Percentiles rank a stretch among this genome's conserved stretches.
Evolutionary conservation across 2,329 filamentous ascomycete genomes (phyloP).

Genomic region (Dendryphion nanum): DNA sequence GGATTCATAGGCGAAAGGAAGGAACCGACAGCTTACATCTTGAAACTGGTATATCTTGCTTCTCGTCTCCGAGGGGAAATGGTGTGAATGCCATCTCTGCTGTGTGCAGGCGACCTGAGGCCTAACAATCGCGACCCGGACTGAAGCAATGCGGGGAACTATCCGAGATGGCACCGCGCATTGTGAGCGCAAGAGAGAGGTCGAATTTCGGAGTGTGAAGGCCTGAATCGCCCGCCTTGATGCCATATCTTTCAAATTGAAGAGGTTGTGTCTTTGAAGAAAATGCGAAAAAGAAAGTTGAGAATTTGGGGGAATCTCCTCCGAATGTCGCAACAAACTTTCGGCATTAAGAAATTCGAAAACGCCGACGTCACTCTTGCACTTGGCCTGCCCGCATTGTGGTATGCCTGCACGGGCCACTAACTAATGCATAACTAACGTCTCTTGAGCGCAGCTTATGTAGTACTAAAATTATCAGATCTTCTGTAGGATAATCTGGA

Average conservation of each 20-base stretch:
- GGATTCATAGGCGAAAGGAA: background rate
- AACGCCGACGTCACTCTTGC: too few relatives aligned
- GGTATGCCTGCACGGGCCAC: too few relatives aligned
- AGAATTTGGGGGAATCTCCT: too few relatives aligned
- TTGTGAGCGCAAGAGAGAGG: slow-evolving; percentile 5
- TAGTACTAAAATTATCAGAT: too few relatives aligned
- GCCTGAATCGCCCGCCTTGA: slow-evolving; percentile 6
- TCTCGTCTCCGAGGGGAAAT: slow-evolving; percentile 11
- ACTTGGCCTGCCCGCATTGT: too few relatives aligned
- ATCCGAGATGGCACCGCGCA: background rate
- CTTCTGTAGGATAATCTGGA: too few relatives aligned
- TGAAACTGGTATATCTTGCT: slow-evolving; percentile 36
- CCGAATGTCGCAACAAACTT: too few relatives aligned
- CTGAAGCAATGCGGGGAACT: background rate
- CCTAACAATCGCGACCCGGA: background rate
- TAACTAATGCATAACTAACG: too few relatives aligned
- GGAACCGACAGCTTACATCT: slow-evolving; percentile 12
- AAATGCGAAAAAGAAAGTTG: too few relatives aligned
- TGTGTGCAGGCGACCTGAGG: slow-evolving; percentile 2
- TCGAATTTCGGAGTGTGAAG: slow-evolving; percentile 4
- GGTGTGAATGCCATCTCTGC: slow-evolving; percentile 33
- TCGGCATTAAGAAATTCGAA: too few relatives aligned
- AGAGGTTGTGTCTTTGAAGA: slow-evolving; percentile 1
- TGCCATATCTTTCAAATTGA: slow-evolving; percentile 6
- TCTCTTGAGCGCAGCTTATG: too few relatives aligned